Conservation (phyloP, 176 grass and related monocot genomes). For the Musa schizocarpa region DNA sequence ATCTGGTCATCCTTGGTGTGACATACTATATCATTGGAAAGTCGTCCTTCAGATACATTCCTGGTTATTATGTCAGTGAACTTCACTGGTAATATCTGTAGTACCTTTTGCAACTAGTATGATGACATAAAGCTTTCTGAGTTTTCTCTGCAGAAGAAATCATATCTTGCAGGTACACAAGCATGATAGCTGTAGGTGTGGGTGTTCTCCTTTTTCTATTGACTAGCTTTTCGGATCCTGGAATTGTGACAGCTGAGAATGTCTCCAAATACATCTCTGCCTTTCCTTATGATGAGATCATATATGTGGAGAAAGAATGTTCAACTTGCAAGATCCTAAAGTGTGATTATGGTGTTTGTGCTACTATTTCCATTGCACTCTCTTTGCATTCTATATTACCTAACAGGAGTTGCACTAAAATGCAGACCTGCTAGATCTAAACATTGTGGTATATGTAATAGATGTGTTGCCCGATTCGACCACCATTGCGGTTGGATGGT, state of each 20-base stretch:
- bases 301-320: constrained; percentile 88
- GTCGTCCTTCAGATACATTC: constrained; percentile 87
- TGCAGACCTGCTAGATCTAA: constrained; percentile 95
- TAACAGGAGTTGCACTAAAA: constrained; percentile 24
- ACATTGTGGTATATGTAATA: constrained; percentile 94
- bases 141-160: constrained; percentile 1
- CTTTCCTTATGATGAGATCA: constrained; percentile 80
- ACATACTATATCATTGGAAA: constrained; percentile 82
- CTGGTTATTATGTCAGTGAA: constrained; percentile 90
- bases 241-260: constrained; percentile 74
- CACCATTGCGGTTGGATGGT: constrained; percentile 99
- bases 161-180: constrained; percentile 54
- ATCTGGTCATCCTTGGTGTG: constrained; percentile 70
- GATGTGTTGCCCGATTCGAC: constrained; percentile 93
- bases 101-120: background rate
- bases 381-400: constrained; percentile 4
- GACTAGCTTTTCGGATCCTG: constrained; percentile 99
- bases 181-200: constrained; percentile 47
- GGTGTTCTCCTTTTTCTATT: constrained; percentile 74
- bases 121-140: constrained; percentile 13
- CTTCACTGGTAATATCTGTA: constrained; percentile 57
- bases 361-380: background rate
- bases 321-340: constrained; percentile 88
- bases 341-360: constrained; percentile 26
- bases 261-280: constrained; percentile 75